These are phyloP conservation scores for Arthroderma sp. DNA, from an alignment of 2,329 filamentous ascomycete species.

Conservation along the genomic window DNA sequence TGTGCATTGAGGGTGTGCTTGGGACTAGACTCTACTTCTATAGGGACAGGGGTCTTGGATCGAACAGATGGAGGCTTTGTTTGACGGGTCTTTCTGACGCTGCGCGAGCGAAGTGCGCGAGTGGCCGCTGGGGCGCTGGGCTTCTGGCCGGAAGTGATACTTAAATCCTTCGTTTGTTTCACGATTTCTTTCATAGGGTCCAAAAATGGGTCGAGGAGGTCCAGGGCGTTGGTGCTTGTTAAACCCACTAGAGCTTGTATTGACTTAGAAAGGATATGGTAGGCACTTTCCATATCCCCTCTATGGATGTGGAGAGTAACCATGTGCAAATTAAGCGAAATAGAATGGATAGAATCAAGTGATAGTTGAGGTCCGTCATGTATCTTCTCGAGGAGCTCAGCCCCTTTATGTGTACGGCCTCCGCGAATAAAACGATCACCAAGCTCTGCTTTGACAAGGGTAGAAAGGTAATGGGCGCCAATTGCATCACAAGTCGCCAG, in stretches of 20 bases:
- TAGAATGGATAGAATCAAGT: conserved; percentile 41
- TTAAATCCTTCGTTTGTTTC: conserved; percentile 33
- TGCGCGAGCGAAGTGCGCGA: background rate
- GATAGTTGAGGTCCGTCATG: conserved; percentile 41
- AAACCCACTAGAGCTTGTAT: conserved; percentile 31
- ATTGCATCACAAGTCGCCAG: conserved; percentile 62
- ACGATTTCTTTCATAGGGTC: conserved; percentile 26
- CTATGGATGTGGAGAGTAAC: conserved; percentile 38
- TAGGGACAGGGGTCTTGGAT: conserved; percentile 16
- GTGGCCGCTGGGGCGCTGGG: conserved; percentile 13
- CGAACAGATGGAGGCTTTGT: background rate
- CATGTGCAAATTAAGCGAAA: conserved; percentile 37
- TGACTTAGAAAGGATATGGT: conserved; percentile 40
- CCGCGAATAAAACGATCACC: conserved; percentile 40
- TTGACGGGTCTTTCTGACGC: conserved; percentile 5
- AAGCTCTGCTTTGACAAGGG: conserved; percentile 37
- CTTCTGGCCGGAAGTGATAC: conserved; percentile 21
- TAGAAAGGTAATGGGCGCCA: conserved; percentile 45
- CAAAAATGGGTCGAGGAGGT: conserved; percentile 19
- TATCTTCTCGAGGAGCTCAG: conserved; percentile 48
- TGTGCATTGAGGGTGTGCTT: conserved; percentile 23
- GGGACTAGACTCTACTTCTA: conserved; percentile 19
- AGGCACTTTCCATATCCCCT: conserved; percentile 30
- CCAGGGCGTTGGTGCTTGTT: conserved; percentile 11
- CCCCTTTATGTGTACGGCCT: conserved; percentile 39